A percentile compares a stretch with the other conserved stretches of the same genome.
These are phyloP conservation scores for Septoria linicola DNA, from an alignment of 2,329 filamentous ascomycete species.

Conservation along the genomic window DNA sequence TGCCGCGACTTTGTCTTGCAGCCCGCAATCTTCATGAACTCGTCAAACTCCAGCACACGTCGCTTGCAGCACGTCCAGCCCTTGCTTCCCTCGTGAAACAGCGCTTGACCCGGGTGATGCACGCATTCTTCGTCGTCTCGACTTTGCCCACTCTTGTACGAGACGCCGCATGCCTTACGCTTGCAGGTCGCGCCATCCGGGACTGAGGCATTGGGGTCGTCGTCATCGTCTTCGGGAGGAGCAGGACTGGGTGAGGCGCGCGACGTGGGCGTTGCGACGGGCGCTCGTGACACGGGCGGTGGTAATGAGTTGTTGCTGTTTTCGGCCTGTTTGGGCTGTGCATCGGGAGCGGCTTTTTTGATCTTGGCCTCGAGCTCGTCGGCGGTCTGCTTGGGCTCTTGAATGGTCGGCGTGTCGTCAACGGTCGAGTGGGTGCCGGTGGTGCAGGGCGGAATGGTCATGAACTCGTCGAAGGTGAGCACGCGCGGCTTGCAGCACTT, in stretches of 20 bases:
- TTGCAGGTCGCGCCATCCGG: conserved; percentile 74
- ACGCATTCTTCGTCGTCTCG: conserved; percentile 75
- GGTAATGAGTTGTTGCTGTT: conserved; percentile 21
- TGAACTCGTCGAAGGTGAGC: conserved; percentile 97
- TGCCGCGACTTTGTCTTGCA: conserved; percentile 81
- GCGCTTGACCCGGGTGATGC: conserved; percentile 83
- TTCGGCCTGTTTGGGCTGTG: conserved; percentile 31
- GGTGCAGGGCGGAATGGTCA: conserved; percentile 87
- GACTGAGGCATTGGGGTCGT: conserved; percentile 73
- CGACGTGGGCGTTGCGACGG: conserved; percentile 32
- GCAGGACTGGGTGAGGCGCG: conserved; percentile 51
- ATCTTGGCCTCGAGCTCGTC: conserved; percentile 38
- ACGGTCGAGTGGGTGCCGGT: conserved; percentile 88
- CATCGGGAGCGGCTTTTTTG: conserved; percentile 18
- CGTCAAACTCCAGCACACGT: conserved; percentile 91
- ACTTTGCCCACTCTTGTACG: conserved; percentile 60
- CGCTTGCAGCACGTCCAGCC: conserved; percentile 96
- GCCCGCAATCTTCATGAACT: conserved; percentile 94
- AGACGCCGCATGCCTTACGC: conserved; percentile 68
- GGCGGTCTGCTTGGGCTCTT: conserved; percentile 27
- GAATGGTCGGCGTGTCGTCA: conserved; percentile 61
- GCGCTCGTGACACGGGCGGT: conserved; percentile 32
- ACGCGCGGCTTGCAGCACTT: conserved; percentile 98
- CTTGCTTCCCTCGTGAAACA: conserved; percentile 98
- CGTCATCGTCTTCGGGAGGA: conserved; percentile 75